Conservation (phyloP, 495 filamentous ascomycete species). For the Cladorrhinum samala region DNA sequence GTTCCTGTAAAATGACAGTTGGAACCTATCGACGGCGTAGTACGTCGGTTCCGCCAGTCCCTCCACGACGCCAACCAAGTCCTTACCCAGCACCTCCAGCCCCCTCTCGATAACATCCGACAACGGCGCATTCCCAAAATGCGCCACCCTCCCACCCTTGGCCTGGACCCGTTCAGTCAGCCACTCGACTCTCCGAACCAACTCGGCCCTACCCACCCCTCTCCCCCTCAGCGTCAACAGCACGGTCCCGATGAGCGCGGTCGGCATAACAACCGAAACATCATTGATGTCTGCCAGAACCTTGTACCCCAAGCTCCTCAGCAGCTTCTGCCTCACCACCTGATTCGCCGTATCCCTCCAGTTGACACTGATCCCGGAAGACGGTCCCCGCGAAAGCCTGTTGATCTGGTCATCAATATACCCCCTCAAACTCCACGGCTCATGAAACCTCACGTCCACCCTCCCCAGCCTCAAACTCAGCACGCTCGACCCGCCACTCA, state of each 20-base stretch:
- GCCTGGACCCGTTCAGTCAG: conserved; percentile 72
- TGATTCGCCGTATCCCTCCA: conserved; percentile 39
- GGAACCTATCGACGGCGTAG: conserved; percentile 91
- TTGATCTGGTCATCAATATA: conserved; percentile 73
- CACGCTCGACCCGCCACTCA: conserved; percentile 76
- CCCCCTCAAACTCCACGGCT: conserved; percentile 81
- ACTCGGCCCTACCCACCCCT: conserved; percentile 80
- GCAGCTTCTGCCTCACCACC: conserved; percentile 50
- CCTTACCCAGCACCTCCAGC: conserved; percentile 81
- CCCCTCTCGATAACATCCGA: conserved; percentile 80
- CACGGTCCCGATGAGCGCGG: conserved; percentile 88
- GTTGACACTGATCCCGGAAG: conserved; percentile 34
- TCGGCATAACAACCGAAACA: conserved; percentile 96
- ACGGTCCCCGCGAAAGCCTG: conserved; percentile 35
- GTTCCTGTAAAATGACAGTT: conserved; percentile 95
- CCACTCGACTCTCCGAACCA: conserved; percentile 87
- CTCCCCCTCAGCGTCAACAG: conserved; percentile 86
- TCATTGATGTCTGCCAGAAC: conserved; percentile 91
- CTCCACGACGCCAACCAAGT: conserved; percentile 72
- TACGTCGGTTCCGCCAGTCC: conserved; percentile 83
- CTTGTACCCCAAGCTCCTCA: conserved; percentile 81
- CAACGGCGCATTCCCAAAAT: conserved; percentile 77
- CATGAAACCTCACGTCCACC: conserved; percentile 91
- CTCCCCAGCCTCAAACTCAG: conserved; percentile 82
- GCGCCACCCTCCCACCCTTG: conserved; percentile 85